Percentiles rank a stretch among this genome's conserved stretches.
phyloP scores from a whole-genome alignment of 176 grass and related monocot species.

The Musa schizocarpa region DNA sequence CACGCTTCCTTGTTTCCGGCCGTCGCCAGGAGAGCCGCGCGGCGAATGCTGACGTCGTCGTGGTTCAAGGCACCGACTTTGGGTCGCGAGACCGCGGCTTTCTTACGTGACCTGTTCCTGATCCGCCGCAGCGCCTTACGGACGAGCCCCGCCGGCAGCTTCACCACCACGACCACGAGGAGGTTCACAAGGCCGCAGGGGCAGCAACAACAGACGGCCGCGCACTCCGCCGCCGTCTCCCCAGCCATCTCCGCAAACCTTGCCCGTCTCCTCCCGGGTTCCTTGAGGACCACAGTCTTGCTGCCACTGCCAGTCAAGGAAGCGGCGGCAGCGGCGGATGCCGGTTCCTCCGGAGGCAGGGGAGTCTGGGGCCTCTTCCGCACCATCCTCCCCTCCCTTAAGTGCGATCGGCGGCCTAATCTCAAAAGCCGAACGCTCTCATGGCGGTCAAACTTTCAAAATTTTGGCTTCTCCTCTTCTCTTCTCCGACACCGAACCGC shows the following conservation, averaged over 20 bases:
- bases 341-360: neutral
- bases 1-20: neutral
- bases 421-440: neutral
- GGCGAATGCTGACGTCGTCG: neutral
- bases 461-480: neutral
- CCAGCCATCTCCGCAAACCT: constrained; percentile 41
- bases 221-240: constrained; percentile 63
- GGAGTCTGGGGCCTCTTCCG: neutral
- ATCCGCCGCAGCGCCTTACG: constrained; percentile 4
- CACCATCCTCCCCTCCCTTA: neutral
- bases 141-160: constrained; percentile 27
- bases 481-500: neutral
- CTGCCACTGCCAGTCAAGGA: neutral
- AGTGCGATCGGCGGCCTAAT: neutral
- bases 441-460: neutral
- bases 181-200: constrained; percentile 54
- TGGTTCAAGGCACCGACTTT: constrained; percentile 21
- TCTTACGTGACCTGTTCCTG: neutral
- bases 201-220: constrained; percentile 79
- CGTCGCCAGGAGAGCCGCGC: neutral
- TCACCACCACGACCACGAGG: constrained; percentile 25
- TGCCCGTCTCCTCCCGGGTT: neutral
- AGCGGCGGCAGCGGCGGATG: neutral
- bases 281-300: neutral
- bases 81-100: constrained; percentile 10